Percentiles rank a stretch among this genome's conserved stretches.
phyloP scores from a whole-genome alignment of 768 basidiomycete species.

The Tephrocybe sp. region DNA sequence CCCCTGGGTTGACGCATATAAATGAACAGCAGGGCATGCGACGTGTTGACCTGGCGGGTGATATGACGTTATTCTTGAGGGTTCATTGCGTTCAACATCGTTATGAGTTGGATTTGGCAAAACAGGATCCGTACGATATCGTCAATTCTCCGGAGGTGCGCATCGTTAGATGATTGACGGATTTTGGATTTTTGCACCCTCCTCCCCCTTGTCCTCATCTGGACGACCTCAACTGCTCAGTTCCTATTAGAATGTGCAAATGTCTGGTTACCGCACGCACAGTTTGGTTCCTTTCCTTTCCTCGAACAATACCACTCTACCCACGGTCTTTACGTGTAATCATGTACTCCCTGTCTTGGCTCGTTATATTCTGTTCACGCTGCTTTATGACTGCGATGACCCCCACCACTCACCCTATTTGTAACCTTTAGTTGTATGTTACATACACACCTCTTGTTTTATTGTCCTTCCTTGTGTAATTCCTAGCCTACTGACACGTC shows the following conservation, averaged over 20 bases:
- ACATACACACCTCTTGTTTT: background rate
- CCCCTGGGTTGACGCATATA: constrained; percentile 36
- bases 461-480: constrained; percentile 5
- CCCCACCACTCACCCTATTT: background rate
- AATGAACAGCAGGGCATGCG: constrained; percentile 48
- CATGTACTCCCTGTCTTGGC: background rate
- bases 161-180: background rate
- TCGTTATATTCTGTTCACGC: background rate
- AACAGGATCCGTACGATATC: constrained; percentile 1
- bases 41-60: constrained; percentile 54
- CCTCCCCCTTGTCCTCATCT: no score
- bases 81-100: constrained; percentile 24
- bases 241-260: no score
- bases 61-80: constrained; percentile 53
- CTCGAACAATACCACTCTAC: background rate
- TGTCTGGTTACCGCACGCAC: background rate
- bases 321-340: background rate
- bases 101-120: constrained; percentile 1
- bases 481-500: no score
- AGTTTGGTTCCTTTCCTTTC: background rate
- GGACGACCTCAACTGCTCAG: no score
- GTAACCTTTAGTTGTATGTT: background rate
- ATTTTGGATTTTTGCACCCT: no score
- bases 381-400: constrained; percentile 4
- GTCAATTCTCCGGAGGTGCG: background rate